Evolutionary conservation across 2,329 filamentous ascomycete genomes (phyloP), one percentile per base, ranked within the genome.

Genomic region (Raffaelea ambrosiae): DNA sequence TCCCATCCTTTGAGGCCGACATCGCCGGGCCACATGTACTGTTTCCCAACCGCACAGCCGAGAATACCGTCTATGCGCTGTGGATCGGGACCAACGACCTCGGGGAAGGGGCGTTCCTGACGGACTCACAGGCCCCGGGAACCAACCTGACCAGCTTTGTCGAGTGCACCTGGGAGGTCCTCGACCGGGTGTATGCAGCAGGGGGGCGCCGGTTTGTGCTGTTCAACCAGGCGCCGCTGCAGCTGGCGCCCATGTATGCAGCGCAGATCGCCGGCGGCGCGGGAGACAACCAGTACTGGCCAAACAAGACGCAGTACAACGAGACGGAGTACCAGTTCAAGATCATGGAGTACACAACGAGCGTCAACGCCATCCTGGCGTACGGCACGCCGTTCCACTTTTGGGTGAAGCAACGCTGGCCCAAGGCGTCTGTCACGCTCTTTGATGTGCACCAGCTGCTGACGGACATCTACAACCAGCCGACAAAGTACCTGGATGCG

Each of bases 81-180:
- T 90, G 84, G 84, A 88, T 90, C 56, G 86, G 86, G 3, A 89
- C 85, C 21, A 91, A 91, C 59, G 86, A 93, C 58, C 68, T 91
- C 10, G 85, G 86, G 20, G 71, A 69, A 48, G 64, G 71, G 45
- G 83, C 75, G 9, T 84, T 89, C 58, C 61, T 90, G 29, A 79
- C 74, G 4, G 83, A 88, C 58, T 71, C 70, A 21, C 81, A 88
- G 59, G 63, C 73, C 4, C 56, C 66, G 0, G 76, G 73, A 13
- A 80, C 78, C 21, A 82, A 76, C 2, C 71, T 89, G 5, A 67
- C 72, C 2, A 74, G 82, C 58, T 88, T 83, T 58, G 71, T 81
- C 3, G 75, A 83, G 52, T 90, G 86, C 59, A 69, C 88, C 2
- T 88, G 82, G 67, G 43, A 46, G 22, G 52, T 54, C 8, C 73